Evolutionary conservation across 768 basidiomycete species (phyloP).

Genomic region (Termitomyces sp.): DNA sequence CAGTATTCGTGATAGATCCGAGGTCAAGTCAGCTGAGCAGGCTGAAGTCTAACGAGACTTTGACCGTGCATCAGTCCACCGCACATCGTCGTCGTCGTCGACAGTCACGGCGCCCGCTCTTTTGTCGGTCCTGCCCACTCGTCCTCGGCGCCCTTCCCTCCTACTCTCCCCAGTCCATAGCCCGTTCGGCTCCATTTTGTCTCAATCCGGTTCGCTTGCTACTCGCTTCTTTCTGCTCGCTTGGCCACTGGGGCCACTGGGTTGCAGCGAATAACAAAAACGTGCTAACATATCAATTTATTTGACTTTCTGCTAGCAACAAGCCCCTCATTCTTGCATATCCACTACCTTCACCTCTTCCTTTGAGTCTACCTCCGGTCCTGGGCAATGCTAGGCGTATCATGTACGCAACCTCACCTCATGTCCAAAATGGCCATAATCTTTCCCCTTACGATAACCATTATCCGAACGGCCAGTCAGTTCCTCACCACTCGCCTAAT

Average conservation of each 20-base stretch:
- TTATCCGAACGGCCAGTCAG: conserved; percentile 21
- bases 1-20: conserved; percentile 18
- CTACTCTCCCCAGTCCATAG: not conserved
- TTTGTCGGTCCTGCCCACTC: conserved; percentile 5
- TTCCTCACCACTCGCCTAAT: conserved; percentile 26
- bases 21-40: conserved; percentile 18
- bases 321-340: conserved; percentile 15
- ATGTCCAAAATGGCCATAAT: conserved; percentile 40
- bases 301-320: conserved; percentile 7
- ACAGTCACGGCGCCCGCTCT: conserved; percentile 11
- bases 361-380: conserved; percentile 24
- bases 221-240: conserved; percentile 16
- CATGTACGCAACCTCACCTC: conserved; percentile 48
- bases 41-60: conserved; percentile 3
- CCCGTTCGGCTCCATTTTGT: conserved; percentile 9
- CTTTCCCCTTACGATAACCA: conserved; percentile 27
- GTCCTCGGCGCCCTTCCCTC: not conserved
- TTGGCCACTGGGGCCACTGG: conserved; percentile 8
- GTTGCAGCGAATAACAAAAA: conserved; percentile 13
- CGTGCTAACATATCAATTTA: conserved; percentile 6
- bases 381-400: conserved; percentile 53
- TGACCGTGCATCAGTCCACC: conserved; percentile 12
- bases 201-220: conserved; percentile 11
- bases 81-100: conserved; percentile 12
- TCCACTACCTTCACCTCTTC: conserved; percentile 19